Evolutionary conservation across 148 eudicot genomes (phyloP).

Genomic region (Silene uniflora): DNA sequence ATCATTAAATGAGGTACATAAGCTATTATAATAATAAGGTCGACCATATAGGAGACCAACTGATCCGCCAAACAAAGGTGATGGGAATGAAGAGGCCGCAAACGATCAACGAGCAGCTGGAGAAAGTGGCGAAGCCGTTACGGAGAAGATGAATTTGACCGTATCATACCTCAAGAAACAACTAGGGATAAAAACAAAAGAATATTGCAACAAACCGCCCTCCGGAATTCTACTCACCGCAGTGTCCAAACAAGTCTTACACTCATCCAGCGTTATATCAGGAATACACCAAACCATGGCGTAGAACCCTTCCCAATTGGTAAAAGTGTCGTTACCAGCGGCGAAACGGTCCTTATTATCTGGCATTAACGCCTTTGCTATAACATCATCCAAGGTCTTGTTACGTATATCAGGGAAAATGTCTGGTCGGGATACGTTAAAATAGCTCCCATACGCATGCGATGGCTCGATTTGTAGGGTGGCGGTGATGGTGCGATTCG

Average conservation of each 20-base stretch:
- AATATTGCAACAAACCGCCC: not conserved
- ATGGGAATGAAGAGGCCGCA: not conserved
- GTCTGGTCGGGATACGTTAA: constrained; percentile 17
- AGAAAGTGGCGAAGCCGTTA: not conserved
- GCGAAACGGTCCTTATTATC: constrained; percentile 6
- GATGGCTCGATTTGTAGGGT: not conserved
- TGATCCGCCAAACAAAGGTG: not conserved
- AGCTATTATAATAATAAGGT: no score
- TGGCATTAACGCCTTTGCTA: constrained; percentile 4
- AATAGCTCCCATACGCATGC: not conserved
- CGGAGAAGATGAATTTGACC: constrained; percentile 1
- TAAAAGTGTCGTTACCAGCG: not conserved
- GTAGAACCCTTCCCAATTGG: constrained; percentile 4
- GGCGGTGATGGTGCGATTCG: constrained; percentile 17
- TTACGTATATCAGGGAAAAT: constrained; percentile 2
- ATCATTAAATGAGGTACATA: no score
- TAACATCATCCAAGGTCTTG: constrained; percentile 12
- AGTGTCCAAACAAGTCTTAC: not conserved
- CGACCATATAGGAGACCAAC: no score
- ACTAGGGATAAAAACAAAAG: not conserved
- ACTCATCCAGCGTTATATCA: constrained; percentile 3
- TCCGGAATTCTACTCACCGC: not conserved
- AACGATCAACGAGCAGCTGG: not conserved
- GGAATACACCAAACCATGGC: constrained; percentile 21
- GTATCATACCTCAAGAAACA: constrained; percentile 13